Conservation (phyloP, 768 basidiomycete species). For the Fomitopsis serialis region DNA sequence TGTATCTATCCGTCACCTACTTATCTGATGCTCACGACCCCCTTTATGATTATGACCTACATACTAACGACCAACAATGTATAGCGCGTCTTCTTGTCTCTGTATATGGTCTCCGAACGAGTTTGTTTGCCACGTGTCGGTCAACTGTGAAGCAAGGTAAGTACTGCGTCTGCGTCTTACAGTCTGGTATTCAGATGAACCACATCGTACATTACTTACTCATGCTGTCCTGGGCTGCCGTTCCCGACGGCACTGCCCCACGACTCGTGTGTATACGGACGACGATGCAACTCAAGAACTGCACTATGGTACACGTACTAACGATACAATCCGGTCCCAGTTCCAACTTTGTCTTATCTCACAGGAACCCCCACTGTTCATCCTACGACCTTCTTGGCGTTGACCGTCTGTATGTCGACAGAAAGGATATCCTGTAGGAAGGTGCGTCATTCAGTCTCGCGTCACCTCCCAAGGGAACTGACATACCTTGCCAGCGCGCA, state of each 20-base stretch:
- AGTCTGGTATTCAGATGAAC: no score
- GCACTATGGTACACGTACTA: background rate
- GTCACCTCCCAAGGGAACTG: background rate
- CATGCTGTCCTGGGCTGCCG: no score
- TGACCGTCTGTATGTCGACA: conserved; percentile 25
- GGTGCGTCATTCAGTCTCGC: background rate
- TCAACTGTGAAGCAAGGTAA: no score
- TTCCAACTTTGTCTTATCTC: background rate
- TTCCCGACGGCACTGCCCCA: no score
- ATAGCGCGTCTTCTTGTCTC: no score
- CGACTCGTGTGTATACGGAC: no score
- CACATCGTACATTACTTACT: no score
- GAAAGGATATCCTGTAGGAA: conserved; percentile 22
- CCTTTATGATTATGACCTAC: conserved; percentile 8
- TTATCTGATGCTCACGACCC: conserved; percentile 15
- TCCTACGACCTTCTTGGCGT: conserved; percentile 16
- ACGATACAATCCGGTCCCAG: background rate
- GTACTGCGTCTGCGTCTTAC: no score
- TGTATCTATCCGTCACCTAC: background rate
- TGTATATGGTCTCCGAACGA: no score
- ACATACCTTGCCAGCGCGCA: conserved; percentile 68
- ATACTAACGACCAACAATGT: background rate
- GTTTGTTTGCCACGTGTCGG: no score
- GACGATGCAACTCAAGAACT: no score
- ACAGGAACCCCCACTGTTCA: background rate